Evolutionary conservation across 169 alveolate genomes (phyloP).

Genomic region (Plasmodium billcollinsi): DNA sequence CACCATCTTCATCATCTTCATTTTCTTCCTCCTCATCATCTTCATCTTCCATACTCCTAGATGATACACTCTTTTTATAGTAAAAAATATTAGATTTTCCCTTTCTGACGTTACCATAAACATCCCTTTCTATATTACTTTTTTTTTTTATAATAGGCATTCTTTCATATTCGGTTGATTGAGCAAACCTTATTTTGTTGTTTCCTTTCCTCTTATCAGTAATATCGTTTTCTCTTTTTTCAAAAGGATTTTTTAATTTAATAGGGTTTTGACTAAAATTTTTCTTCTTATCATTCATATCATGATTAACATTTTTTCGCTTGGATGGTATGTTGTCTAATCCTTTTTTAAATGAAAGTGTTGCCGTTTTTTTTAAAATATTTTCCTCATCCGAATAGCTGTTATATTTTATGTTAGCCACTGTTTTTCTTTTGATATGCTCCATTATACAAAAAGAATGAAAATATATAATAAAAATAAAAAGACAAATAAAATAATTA

Average conservation of each 20-base stretch:
- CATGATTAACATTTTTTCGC: background rate
- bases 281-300: slow-evolving; percentile 14
- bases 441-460: slow-evolving; percentile 15
- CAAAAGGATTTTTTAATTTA: slow-evolving; percentile 19
- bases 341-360: slow-evolving; percentile 8
- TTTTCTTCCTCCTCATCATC: slow-evolving; percentile 2
- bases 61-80: background rate
- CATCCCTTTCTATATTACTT: background rate
- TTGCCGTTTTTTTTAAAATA: background rate
- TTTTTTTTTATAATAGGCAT: background rate
- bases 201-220: background rate
- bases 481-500: background rate
- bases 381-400: slow-evolving; percentile 5
- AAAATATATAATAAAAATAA: background rate
- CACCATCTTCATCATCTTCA: background rate
- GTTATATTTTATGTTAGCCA: slow-evolving; percentile 18
- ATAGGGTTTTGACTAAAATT: background rate
- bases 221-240: background rate
- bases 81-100: background rate
- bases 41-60: background rate
- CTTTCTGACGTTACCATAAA: background rate
- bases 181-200: background rate
- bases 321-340: slow-evolving; percentile 12
- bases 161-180: background rate
- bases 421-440: slow-evolving; percentile 37